A percentile compares a stretch with the other conserved stretches of the same genome.
Evolutionary conservation across 345 rosid genomes (phyloP).

Genomic region (Eucalyptus coolabah): DNA sequence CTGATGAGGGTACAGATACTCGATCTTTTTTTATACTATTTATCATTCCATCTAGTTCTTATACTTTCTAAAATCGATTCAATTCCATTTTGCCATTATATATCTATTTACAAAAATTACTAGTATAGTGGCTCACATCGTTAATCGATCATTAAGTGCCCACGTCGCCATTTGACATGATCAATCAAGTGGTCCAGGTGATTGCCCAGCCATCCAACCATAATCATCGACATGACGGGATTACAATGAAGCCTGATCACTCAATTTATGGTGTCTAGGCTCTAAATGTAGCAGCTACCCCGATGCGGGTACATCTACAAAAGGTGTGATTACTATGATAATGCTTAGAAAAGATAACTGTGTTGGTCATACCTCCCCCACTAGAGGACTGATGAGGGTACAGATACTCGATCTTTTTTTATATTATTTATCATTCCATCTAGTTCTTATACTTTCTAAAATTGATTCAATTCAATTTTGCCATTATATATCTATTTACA

Average conservation of each 20-base stretch:
- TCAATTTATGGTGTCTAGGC: neutral
- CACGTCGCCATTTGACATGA: neutral
- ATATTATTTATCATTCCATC: accelerated
- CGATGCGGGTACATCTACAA: too few relatives aligned
- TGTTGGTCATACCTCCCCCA: neutral
- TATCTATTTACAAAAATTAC: neutral
- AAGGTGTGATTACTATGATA: neutral
- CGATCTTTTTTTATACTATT: neutral
- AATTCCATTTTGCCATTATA: neutral
- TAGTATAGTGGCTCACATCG: accelerated
- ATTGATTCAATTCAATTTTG: neutral
- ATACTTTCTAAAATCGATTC: neutral
- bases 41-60: accelerated
- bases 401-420: neutral
- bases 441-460: neutral
- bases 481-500: neutral
- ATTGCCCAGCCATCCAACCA: neutral
- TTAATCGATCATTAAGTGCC: neutral
- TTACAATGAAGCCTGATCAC: neutral
- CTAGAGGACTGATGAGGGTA: neutral
- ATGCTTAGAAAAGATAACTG: neutral
- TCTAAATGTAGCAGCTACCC: too few relatives aligned
- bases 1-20: neutral
- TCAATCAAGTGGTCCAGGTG: neutral
- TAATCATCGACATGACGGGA: neutral